Base-by-base conservation (phyloP, 805 yeast genomes). In the Kazachstania taianensis region DNA sequence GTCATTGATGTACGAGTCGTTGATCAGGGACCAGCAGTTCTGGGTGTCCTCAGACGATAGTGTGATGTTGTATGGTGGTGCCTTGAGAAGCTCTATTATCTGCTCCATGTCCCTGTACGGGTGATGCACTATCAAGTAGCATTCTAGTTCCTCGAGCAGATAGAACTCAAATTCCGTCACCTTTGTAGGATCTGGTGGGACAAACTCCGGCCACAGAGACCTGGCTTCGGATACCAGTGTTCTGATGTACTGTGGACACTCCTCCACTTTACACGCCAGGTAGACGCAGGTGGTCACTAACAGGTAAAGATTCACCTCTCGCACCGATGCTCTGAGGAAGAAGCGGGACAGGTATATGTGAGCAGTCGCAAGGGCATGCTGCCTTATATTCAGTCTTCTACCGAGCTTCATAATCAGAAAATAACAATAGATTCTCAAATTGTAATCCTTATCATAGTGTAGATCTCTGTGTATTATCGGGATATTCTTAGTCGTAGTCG, bases 151-250 rank as follows among this genome's bases (percentile, higher is more conserved):
- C 49, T 86, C 96, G 14, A 92, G 78, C 30, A 92, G 57, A 53
- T 89, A 92, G 55, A 92, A 92, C 59, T 92, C 98, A 60, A 94
- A 83, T 54, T 92, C 97, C 0, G 97, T 96, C 12, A 92, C 66
- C 50, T 83, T 84, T 20, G 94, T 80, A 13, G 86, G 74, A 55
- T 89, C 97, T 40, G 81, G 85, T 0, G 96, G 94, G 25, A 89
- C 79, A 49, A 78, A 84, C 50, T 87, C 96, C 0, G 97, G 96
- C 97, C 97, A 89, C 27, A 85, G 61, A 26, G 79, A 79, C 36
- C 95, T 63, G 2, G 96, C 92, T 53, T 89, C 97, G 14, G 77
- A 69, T 16, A 84, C 73, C 7, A 92, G 69, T 1, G 87, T 73
- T 37, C 96, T 63, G 7, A 92, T 85, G 53, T 92, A 96, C 51